These are phyloP conservation scores for Pichia ethanolica DNA, from an alignment of 805 yeast genomes.

Conservation along the genomic window DNA sequence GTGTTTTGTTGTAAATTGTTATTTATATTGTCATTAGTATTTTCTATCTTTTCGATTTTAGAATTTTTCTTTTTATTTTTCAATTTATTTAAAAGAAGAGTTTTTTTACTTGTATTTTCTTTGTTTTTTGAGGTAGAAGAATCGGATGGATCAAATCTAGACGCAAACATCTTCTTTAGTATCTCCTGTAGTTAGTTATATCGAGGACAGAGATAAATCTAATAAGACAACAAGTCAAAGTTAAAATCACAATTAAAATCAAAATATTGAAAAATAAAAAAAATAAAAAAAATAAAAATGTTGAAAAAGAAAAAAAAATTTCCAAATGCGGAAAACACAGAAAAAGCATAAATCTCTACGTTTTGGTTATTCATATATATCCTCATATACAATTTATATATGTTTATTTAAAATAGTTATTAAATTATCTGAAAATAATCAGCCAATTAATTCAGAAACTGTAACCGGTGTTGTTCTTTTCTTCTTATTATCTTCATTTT, in stretches of 20 bases:
- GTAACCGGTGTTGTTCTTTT: not conserved
- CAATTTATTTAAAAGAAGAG: constrained; percentile 30
- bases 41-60: constrained; percentile 8
- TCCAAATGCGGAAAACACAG: not conserved
- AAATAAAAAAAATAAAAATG: not conserved
- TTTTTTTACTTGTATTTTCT: constrained; percentile 28
- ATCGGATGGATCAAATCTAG: constrained; percentile 52
- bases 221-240: not conserved
- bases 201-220: too few species aligned
- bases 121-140: constrained; percentile 30
- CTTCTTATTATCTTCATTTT: not conserved
- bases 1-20: constrained; percentile 4
- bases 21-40: constrained; percentile 2
- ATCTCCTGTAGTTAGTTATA: too few species aligned
- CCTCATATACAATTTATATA: too few species aligned
- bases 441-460: not conserved
- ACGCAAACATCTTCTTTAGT: constrained; percentile 47
- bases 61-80: constrained; percentile 27
- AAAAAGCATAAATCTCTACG: not conserved
- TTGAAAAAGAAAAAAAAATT: not conserved
- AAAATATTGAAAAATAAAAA: not conserved
- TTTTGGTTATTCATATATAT: too few species aligned
- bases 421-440: not conserved
- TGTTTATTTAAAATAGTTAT: too few species aligned
- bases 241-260: too few species aligned